These are phyloP conservation scores for Penicillium sp. DNA, from an alignment of 2,329 filamentous ascomycete species.

Conservation along the genomic window DNA sequence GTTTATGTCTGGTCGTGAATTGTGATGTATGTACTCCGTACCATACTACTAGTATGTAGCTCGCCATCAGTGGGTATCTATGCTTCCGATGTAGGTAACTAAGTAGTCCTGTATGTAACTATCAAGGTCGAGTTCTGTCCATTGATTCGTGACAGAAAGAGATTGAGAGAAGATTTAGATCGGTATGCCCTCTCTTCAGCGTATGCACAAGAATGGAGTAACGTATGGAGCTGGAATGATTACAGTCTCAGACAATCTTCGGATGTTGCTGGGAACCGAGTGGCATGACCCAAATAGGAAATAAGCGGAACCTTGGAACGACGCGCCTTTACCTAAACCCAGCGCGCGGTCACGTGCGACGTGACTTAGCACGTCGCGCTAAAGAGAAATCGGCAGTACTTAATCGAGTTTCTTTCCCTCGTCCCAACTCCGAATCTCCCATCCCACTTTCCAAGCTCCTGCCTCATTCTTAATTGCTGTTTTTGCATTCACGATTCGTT, in stretches of 20 bases:
- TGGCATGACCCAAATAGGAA: constrained; percentile 22
- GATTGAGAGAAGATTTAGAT: constrained; percentile 12
- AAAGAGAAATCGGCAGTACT: constrained; percentile 30
- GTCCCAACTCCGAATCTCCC: constrained; percentile 19
- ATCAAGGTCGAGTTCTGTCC: too few relatives aligned
- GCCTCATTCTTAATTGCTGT: constrained; percentile 24
- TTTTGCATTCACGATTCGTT: constrained; percentile 25
- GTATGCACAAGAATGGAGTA: constrained; percentile 6
- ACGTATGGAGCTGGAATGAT: constrained; percentile 14
- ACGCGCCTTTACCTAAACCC: constrained; percentile 21
- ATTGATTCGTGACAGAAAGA: neutral
- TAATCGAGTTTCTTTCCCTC: constrained; percentile 30
- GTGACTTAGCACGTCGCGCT: constrained; percentile 41
- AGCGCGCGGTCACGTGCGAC: constrained; percentile 39
- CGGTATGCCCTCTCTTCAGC: neutral
- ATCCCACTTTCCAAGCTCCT: constrained; percentile 17
- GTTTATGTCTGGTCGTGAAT: neutral
- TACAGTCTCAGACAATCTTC: constrained; percentile 22
- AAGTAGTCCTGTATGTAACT: too few relatives aligned
- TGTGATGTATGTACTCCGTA: neutral
- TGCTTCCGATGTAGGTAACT: too few relatives aligned
- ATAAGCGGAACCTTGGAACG: neutral
- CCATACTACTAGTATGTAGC: too few relatives aligned
- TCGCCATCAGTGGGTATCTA: too few relatives aligned
- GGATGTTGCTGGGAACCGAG: constrained; percentile 23